These are phyloP conservation scores for Euphorbia peplus DNA, from an alignment of 345 rosid genomes.

Conservation along the genomic window DNA sequence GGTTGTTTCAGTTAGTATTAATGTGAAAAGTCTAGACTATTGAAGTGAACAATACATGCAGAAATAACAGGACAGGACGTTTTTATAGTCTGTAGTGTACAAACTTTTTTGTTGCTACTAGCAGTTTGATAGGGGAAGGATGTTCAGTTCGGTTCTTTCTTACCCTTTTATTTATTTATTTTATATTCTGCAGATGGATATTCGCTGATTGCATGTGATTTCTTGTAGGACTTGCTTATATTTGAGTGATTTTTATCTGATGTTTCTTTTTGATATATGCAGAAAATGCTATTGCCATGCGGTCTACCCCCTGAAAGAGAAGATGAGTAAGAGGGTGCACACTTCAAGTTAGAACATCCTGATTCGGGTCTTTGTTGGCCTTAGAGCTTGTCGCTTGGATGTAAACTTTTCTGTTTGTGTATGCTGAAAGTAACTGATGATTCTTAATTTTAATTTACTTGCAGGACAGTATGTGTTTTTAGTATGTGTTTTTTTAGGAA, in stretches of 20 bases:
- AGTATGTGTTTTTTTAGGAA: too few relatives aligned
- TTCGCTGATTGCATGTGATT: not conserved
- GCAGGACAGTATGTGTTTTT: not conserved
- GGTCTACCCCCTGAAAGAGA: slow-evolving; percentile 95
- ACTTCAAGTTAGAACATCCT: not conserved
- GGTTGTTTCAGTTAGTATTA: not conserved
- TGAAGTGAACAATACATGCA: not conserved
- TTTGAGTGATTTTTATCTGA: not conserved
- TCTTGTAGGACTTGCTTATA: not conserved
- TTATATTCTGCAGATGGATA: not conserved
- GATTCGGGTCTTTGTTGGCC: not conserved
- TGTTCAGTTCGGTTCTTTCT: not conserved
- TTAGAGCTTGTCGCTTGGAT: not conserved
- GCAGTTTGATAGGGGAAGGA: not conserved
- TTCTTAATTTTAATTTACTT: not conserved
- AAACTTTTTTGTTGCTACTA: not conserved
- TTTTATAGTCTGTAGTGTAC: not conserved
- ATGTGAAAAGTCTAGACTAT: not conserved
- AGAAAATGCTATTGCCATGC: slow-evolving; percentile 99
- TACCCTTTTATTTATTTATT: not conserved
- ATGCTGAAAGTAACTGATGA: not conserved
- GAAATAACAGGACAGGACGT: not conserved
- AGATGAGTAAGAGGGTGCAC: slow-evolving; percentile 49
- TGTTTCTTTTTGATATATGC: slow-evolving; percentile 20
- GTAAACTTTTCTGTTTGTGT: not conserved